Conservation (phyloP, 148 eudicot species). For the Chenopodium berlandieri region DNA sequence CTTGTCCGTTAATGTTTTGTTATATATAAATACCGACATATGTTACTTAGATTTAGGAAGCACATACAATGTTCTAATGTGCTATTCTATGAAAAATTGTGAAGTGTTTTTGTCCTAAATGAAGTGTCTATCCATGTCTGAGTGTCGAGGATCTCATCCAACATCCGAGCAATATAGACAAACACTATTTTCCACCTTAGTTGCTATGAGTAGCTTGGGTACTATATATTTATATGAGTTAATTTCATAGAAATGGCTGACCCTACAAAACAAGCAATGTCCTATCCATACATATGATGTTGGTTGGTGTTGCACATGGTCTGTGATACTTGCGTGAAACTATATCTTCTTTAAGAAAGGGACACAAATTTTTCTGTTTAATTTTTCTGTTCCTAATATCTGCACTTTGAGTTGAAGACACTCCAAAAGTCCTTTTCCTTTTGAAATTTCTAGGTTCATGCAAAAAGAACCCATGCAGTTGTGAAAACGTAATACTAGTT, state of each 20-base stretch:
- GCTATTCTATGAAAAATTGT: not conserved
- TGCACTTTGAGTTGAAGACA: slow-evolving; percentile 63
- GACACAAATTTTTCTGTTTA: slow-evolving; percentile 25
- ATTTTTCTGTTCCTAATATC: slow-evolving; percentile 21
- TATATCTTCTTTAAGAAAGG: slow-evolving; percentile 33
- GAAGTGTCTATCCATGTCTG: not conserved
- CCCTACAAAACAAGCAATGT: slow-evolving; percentile 26
- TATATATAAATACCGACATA: not conserved
- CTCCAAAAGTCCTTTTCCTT: slow-evolving; percentile 43
- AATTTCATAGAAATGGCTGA: slow-evolving; percentile 12
- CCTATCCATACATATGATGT: slow-evolving; percentile 9
- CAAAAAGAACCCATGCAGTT: slow-evolving; percentile 36
- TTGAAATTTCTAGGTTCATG: slow-evolving; percentile 32
- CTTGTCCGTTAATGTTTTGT: slow-evolving; percentile 7
- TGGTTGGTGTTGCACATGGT: slow-evolving; percentile 35
- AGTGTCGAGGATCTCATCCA: not conserved
- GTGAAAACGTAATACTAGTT: slow-evolving; percentile 9
- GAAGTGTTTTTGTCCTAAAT: too few relatives aligned
- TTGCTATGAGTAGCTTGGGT: slow-evolving; percentile 13
- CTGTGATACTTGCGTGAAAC: slow-evolving; percentile 40
- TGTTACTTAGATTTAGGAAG: not conserved
- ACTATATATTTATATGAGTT: not conserved
- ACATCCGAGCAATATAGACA: not conserved
- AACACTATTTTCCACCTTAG: slow-evolving; percentile 15
- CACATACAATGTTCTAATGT: not conserved